Evolutionary conservation across 2,329 filamentous ascomycete species (phyloP).

Genomic region (Paecilomyces variotii): DNA sequence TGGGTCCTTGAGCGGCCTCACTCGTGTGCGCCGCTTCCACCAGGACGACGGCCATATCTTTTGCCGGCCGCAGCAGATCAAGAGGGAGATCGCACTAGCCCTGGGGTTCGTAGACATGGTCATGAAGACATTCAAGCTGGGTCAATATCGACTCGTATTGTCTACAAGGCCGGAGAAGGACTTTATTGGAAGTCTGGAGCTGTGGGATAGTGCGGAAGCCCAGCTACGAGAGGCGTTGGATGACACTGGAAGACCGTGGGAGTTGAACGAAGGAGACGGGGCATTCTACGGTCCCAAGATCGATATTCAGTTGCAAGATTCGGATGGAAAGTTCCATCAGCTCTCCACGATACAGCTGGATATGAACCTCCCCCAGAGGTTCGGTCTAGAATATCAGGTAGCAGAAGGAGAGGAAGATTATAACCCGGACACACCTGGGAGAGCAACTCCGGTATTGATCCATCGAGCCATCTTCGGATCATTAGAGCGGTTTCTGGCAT

Average conservation of each 20-base stretch:
- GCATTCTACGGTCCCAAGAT: conserved; percentile 92
- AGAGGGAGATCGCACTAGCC: conserved; percentile 64
- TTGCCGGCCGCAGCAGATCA: conserved; percentile 68
- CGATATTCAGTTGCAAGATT: conserved; percentile 72
- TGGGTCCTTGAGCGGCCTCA: conserved; percentile 71
- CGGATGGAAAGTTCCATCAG: conserved; percentile 78
- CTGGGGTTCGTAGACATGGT: conserved; percentile 66
- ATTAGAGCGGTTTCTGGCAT: conserved; percentile 73
- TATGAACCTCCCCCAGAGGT: conserved; percentile 79
- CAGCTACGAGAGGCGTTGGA: conserved; percentile 58
- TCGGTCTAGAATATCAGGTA: conserved; percentile 64
- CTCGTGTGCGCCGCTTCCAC: conserved; percentile 76
- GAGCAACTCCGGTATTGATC: conserved; percentile 67
- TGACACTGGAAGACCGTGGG: conserved; percentile 60
- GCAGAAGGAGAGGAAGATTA: conserved; percentile 35
- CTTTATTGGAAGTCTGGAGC: conserved; percentile 65
- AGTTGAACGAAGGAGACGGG: conserved; percentile 70
- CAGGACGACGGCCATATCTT: conserved; percentile 92
- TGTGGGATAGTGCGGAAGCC: conserved; percentile 61
- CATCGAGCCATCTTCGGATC: conserved; percentile 80
- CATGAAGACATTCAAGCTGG: conserved; percentile 62
- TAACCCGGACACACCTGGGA: conserved; percentile 41
- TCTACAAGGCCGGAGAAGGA: conserved; percentile 71
- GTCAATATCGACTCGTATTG: conserved; percentile 65
- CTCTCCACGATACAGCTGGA: conserved; percentile 84